Base-by-base conservation (phyloP, 2,329 filamentous ascomycete genomes). In the Zasmidium angulare region DNA sequence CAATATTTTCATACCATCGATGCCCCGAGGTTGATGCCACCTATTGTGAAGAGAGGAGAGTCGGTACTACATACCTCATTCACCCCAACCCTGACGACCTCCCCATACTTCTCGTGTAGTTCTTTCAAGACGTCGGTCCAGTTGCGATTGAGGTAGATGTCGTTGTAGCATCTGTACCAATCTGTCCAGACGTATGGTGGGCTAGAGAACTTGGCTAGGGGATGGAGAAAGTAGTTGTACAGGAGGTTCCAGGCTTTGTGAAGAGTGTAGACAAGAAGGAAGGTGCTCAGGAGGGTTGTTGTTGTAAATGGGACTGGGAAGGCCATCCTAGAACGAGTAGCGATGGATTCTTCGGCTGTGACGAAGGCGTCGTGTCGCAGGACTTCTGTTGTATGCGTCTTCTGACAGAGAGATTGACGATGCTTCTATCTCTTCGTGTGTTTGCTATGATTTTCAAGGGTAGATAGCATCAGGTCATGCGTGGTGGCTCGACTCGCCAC, bases 71-170 rank as follows among this genome's bases (percentile, higher is more conserved):
- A 26, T 40, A 60, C 60, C 51, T 64, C 62, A 46, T 64, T 64
- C 2, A 47, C 48, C n/a, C 62, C 62, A 22, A 64, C 60, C 12
- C 62, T 52, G 10, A 64, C 60, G 22, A 64, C 55, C 12, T 62
- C 59, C 2, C 63, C 63, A 56, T 59, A 59, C 26, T 55, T 3
- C 17, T n/a, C 36, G n/a, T 64, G 60, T 2, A 64, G 20, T 6
- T 60, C 55, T 31, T 46, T 52, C 43, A 64, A 46, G 4, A 59
- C 52, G 36, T 64, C 58, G 23, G 40, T 58, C 60, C 63, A 63
- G 9, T 61, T 63, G 2, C 53, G 36, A 12, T 50, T 50, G 17
- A 51, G 53, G 40, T 49, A 57, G 2, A 63, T 24, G 56, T 64
- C 60, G 17, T 59, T 55, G 22, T 40, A 56, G 22, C 54, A 48